Conservation (phyloP, 441 rosid species). For the Melastoma candidum region DNA sequence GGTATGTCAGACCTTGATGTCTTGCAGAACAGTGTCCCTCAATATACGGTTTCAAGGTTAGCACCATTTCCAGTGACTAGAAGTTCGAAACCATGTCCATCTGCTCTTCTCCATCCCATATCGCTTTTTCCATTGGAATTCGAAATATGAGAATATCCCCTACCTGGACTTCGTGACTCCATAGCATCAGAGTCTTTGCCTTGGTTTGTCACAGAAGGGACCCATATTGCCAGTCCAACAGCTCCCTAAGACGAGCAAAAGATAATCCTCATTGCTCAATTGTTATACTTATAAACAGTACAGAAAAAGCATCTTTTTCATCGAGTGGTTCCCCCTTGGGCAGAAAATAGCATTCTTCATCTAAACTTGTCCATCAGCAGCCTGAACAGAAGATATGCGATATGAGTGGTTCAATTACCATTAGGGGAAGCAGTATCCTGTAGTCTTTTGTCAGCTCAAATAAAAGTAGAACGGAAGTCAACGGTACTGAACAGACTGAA, state of each 20-base stretch:
- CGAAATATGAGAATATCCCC: constrained; percentile 70
- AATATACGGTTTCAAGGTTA: constrained; percentile 38
- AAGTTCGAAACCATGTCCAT: constrained; percentile 53
- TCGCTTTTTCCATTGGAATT: constrained; percentile 41
- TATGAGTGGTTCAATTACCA: constrained; percentile 38
- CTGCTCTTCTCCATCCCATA: constrained; percentile 30
- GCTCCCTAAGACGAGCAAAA: constrained; percentile 56
- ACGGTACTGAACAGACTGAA: constrained; percentile 94
- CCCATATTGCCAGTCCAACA: constrained; percentile 98
- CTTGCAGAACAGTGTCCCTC: constrained; percentile 65
- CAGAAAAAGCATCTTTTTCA: too few species aligned
- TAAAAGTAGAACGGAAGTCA: constrained; percentile 83
- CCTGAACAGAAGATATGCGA: neutral
- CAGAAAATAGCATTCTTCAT: too few species aligned
- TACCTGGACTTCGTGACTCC: constrained; percentile 37
- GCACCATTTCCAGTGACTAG: constrained; percentile 36
- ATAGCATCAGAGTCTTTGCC: constrained; percentile 58
- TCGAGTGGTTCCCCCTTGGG: too few species aligned
- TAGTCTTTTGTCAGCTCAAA: constrained; percentile 95
- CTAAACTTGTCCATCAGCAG: too few species aligned
- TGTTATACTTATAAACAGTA: too few species aligned
- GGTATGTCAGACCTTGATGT: constrained; percentile 40
- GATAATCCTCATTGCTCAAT: too few species aligned
- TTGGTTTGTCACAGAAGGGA: constrained; percentile 87
- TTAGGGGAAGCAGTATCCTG: constrained; percentile 91